Percentiles rank a stretch among this genome's conserved stretches.
These are phyloP conservation scores for Dalbergia cultrata DNA, from an alignment of 306 rosid genomes.

Conservation along the genomic window DNA sequence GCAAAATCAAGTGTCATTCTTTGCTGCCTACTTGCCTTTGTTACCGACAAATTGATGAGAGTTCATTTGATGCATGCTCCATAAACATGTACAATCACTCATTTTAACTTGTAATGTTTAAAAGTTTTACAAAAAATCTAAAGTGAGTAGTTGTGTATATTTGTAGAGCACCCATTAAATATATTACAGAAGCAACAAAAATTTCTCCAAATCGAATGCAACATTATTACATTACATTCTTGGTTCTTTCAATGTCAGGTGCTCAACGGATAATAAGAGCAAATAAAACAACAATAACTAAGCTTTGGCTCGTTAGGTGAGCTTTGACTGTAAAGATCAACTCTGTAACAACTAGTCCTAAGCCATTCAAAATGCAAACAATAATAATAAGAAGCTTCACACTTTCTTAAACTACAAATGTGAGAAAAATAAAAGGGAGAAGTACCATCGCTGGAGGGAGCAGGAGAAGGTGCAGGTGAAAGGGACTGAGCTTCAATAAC, in stretches of 20 bases:
- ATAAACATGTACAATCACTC: too few species aligned
- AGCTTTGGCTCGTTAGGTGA: too few species aligned
- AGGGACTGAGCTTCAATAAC: slow-evolving; percentile 50
- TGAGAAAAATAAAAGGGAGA: background rate
- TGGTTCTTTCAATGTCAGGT: background rate
- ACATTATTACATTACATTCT: background rate
- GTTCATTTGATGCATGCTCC: too few species aligned
- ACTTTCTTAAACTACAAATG: background rate
- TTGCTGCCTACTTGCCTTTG: background rate
- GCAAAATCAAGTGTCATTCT: background rate
- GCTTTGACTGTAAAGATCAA: too few species aligned
- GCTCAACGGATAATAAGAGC: background rate
- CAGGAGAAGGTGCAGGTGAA: slow-evolving; percentile 63
- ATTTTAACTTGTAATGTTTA: too few species aligned
- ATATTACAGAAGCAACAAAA: too few species aligned
- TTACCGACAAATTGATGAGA: background rate
- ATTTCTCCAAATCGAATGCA: background rate
- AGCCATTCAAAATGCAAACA: too few species aligned
- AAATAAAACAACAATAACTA: too few species aligned
- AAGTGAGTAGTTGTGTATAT: too few species aligned
- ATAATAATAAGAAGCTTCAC: background rate
- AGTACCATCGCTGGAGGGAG: slow-evolving; percentile 80
- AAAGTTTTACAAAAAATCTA: too few species aligned
- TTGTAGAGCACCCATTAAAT: too few species aligned
- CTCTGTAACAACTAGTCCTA: too few species aligned